phyloP scores from a whole-genome alignment of 371 early-diverging fungal genomes.

The Mucor velutinosus region DNA sequence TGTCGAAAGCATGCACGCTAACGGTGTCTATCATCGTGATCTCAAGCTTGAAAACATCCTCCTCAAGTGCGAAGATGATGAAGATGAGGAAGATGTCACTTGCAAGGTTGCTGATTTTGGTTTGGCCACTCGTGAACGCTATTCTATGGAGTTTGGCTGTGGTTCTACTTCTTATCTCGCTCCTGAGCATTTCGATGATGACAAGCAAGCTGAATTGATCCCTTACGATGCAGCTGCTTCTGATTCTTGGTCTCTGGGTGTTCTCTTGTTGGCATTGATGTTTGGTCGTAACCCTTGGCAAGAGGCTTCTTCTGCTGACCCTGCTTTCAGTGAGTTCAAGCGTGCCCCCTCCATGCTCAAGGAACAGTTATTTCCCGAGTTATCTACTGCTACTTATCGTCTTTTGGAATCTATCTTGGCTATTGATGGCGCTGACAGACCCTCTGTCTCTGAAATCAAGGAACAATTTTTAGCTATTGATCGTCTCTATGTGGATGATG shows the following conservation, averaged over 20 bases:
- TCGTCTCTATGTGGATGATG: slow-evolving; percentile 37
- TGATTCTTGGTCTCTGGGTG: slow-evolving; percentile 80
- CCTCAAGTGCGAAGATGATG: slow-evolving; percentile 38
- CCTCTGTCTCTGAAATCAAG: slow-evolving; percentile 37
- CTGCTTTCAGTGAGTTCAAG: slow-evolving; percentile 58
- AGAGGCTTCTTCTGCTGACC: slow-evolving; percentile 57
- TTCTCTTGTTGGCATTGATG: slow-evolving; percentile 72
- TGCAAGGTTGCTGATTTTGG: slow-evolving; percentile 89
- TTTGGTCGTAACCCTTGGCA: slow-evolving; percentile 86
- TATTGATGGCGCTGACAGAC: slow-evolving; percentile 32
- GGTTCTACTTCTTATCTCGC: slow-evolving; percentile 75
- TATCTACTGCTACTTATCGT: slow-evolving; percentile 37
- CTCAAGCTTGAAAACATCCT: slow-evolving; percentile 82
- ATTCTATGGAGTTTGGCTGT: slow-evolving; percentile 76
- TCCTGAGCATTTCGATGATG: slow-evolving; percentile 68
- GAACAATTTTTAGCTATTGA: slow-evolving; percentile 33
- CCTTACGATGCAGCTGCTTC: slow-evolving; percentile 68
- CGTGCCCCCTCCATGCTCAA: slow-evolving; percentile 53
- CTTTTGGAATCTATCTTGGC: slow-evolving; percentile 38
- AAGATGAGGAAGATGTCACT: slow-evolving; percentile 40
- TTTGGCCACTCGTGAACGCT: slow-evolving; percentile 73
- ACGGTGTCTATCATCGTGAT: slow-evolving; percentile 74
- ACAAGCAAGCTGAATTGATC: slow-evolving; percentile 24
- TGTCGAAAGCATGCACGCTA: slow-evolving; percentile 57
- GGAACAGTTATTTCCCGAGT: slow-evolving; percentile 53